Conservation (phyloP, 768 basidiomycete species). For the Pleurotus cornucopiae region DNA sequence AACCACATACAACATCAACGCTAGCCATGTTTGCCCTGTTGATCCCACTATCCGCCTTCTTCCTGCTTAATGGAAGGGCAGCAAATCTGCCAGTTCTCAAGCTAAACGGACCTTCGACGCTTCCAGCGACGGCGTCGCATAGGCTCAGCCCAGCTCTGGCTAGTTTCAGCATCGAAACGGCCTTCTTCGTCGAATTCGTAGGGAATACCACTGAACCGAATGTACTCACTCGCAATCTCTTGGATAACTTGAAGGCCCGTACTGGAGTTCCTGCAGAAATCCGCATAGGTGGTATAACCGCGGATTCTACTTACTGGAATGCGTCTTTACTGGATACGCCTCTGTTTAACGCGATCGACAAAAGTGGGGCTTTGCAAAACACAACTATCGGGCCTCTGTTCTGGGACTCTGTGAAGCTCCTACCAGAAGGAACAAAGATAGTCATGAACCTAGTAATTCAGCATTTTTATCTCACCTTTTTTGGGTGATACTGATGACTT, state of each 20-base stretch:
- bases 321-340: conserved; percentile 29
- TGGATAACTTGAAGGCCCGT: conserved; percentile 40
- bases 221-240: conserved; percentile 34
- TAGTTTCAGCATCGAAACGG: conserved; percentile 54
- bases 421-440: conserved; percentile 44
- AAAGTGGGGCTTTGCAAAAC: conserved; percentile 38
- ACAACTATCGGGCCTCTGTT: conserved; percentile 49
- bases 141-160: conserved; percentile 39
- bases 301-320: conserved; percentile 49
- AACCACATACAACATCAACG: too few relatives aligned
- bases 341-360: conserved; percentile 40
- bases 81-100: conserved; percentile 21
- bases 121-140: conserved; percentile 41
- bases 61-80: not conserved
- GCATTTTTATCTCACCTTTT: not conserved
- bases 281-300: conserved; percentile 51
- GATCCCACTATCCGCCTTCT: not conserved
- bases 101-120: conserved; percentile 34
- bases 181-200: conserved; percentile 46
- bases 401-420: conserved; percentile 41
- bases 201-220: conserved; percentile 43
- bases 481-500: too few relatives aligned
- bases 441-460: conserved; percentile 37
- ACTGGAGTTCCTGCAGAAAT: conserved; percentile 42
- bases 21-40: conserved; percentile 5